Evolutionary conservation across 2,329 filamentous ascomycete genomes (phyloP), one percentile per base, ranked within the genome.

Genomic region (Aspergillus persii): DNA sequence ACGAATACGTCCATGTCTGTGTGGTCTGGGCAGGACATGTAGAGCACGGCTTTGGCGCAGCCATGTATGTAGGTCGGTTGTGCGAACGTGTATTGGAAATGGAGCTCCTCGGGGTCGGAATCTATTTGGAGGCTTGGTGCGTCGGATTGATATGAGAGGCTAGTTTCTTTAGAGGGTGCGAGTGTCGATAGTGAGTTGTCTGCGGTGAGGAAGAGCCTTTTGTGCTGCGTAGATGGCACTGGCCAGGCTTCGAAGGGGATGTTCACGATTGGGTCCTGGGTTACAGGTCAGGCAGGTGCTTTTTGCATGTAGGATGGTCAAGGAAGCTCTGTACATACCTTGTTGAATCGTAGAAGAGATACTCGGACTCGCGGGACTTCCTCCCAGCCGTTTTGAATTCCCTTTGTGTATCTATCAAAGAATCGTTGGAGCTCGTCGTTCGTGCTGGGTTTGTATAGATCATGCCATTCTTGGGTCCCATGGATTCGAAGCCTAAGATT

Each of bases 381-480:
- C 46, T 54, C 52, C 52, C 52, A 54, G 1, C 39, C 52, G 11
- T 54, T 54, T n/a, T 30, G 23, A 8, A 54, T 47, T 3, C 27
- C 52, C 9, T 47, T 64, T 0, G 56, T 31, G n/a, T 61, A 66
- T 26, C 23, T 52, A 31, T 66, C 64, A 15, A 52, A 63, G 18
- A 64, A 66, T 1, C 47, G 30, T 11, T 64, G 63, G 3, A 71
- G 50, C 8, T 72, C 68, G 18, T 69, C 63, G 0, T 46, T 68
- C 1, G 59, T 47, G 4, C 62, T 56, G 2, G 53, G 33, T 7
- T 33, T 58, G 53, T 72, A 73, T 0, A 73, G n/a, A 48, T 73
- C 70, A 29, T 66, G 59, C 69, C 71, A 71, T 39, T 73, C 70
- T 36, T 71, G 68, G 0, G 66, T 66, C 0, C 59, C 36, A 48